These are phyloP conservation scores for Avena sativa DNA, from an alignment of 176 grass and related monocot genomes.

Conservation along the genomic window DNA sequence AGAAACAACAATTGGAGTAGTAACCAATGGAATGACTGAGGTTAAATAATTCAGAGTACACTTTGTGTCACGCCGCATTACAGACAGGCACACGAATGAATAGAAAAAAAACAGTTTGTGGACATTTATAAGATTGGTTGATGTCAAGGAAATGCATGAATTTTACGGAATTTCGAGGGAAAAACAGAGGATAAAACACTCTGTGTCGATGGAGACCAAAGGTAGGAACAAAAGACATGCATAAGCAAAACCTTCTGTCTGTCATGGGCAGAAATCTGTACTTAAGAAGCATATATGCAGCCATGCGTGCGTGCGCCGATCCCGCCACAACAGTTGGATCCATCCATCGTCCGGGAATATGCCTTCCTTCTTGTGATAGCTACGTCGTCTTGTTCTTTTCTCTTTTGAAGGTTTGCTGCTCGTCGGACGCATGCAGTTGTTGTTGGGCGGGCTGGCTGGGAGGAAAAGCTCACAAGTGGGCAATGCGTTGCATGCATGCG, in stretches of 20 bases:
- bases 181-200: too few species aligned
- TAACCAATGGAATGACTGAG: too few species aligned
- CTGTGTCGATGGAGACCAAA: background rate
- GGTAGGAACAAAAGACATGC: background rate
- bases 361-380: background rate
- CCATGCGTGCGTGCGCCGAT: constrained; percentile 14
- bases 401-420: background rate
- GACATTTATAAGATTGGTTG: too few species aligned
- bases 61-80: too few species aligned
- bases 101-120: too few species aligned
- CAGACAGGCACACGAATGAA: too few species aligned
- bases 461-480: background rate
- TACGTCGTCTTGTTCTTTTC: constrained; percentile 1
- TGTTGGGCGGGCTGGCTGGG: background rate
- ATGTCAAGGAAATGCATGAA: too few species aligned
- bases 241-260: background rate
- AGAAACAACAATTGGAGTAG: too few species aligned
- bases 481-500: background rate
- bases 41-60: too few species aligned
- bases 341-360: constrained; percentile 12
- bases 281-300: background rate
- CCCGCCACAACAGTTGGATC: background rate
- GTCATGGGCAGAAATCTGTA: too few species aligned
- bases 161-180: too few species aligned
- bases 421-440: constrained; percentile 12